Conservation (phyloP, 1,284 basidiomycete species). For the Apiotrichum domesticum region DNA sequence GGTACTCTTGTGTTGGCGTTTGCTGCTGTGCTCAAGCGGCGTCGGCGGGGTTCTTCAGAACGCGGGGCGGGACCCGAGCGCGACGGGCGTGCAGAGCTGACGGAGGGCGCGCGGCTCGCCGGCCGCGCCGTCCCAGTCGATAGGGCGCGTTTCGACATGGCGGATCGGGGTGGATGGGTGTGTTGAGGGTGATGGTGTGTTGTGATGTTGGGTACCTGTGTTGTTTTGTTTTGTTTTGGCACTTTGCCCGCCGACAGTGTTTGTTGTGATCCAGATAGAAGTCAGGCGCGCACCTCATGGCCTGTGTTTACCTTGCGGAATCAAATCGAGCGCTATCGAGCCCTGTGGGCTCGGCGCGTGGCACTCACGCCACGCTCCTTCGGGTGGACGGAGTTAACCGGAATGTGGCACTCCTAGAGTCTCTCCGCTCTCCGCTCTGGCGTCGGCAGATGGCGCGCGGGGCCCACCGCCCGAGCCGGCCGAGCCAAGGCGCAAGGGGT, state of each 20-base stretch:
- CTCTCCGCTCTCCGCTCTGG: too few species aligned
- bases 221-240: not conserved
- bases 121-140: conserved; percentile 11
- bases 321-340: not conserved
- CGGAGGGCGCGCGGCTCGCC: conserved; percentile 17
- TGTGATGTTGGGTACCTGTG: not conserved
- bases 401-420: not conserved
- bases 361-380: too few species aligned
- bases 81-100: not conserved
- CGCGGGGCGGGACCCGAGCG: not conserved
- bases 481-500: too few species aligned
- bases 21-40: not conserved
- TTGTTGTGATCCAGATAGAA: conserved; percentile 3
- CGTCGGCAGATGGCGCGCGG: too few species aligned
- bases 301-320: not conserved
- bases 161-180: conserved; percentile 4
- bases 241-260: not conserved
- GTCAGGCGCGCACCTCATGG: not conserved
- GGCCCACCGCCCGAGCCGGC: too few species aligned
- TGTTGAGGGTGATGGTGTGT: not conserved
- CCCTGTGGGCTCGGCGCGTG: too few species aligned
- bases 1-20: too few species aligned
- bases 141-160: conserved; percentile 29
- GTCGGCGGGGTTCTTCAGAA: not conserved
- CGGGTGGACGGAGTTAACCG: not conserved